Evolutionary conservation across 202 grass and related monocot species (phyloP), one percentile per base, ranked within the genome.

Genomic region (Schoenoplectus triqueter): DNA sequence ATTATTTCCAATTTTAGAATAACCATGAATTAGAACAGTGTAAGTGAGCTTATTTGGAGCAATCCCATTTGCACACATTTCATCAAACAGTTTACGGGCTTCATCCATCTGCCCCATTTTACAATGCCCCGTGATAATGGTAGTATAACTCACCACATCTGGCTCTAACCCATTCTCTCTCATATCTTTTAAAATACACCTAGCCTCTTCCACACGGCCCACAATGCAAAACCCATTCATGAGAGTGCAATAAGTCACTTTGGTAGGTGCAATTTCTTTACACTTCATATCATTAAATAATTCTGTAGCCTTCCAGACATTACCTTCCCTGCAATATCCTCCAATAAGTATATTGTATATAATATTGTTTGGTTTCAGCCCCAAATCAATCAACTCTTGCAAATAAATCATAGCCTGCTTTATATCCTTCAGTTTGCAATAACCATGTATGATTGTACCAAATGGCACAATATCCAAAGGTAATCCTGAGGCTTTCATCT

Each of bases 291-390:
- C 89, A 60, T 91, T 80, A 77, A 94, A 84, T 73, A 88, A 52
- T 87, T 88, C 64, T 45, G 82, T 81, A 79, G 95, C 95, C 79
- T 88, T 91, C 85, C 90, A 90, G 74, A 97, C 89, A 82, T 91
- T 85, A 55, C 87, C 89, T 85, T 84, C 90, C 69, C 88, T 93
- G 75, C 92, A 92, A 39, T 91, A 88, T 73, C 95, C 92, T 88
- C 88, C 88, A 88, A 94, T 88, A 91, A 97, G 89, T 80, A 90
- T 85, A 89, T 97, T 97, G 78, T 94, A 97, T 50, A 91, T 86
- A 19, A 97, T 54, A 44, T 66, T 76, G 56, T 97, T 97, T 55
- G 92, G 89, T 68, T 93, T 85, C 81, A 97, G 87, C 48, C 89
- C 95, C 86, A 80, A 86, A 69, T 88, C 64, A 45, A 56, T 81